Conservation (phyloP, 2,329 filamentous ascomycete species). For the Camillea tinctor region DNA sequence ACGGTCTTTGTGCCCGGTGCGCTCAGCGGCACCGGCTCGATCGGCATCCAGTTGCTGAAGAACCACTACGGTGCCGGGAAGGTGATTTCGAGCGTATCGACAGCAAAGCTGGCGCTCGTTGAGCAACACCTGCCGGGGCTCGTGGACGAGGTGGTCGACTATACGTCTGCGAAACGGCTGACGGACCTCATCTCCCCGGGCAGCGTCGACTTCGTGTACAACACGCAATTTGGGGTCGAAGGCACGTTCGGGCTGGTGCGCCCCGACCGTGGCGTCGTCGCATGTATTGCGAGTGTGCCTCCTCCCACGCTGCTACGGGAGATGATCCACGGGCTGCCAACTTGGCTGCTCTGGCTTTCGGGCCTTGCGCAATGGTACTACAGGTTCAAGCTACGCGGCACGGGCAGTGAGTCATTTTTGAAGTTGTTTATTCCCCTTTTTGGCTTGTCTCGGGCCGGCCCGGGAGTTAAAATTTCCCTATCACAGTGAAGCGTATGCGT, state of each 20-base stretch:
- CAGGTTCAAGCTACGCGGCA: slow-evolving; percentile 42
- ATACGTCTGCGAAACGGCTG: slow-evolving; percentile 40
- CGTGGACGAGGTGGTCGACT: slow-evolving; percentile 53
- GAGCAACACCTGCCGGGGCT: slow-evolving; percentile 41
- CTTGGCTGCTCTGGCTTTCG: slow-evolving; percentile 38
- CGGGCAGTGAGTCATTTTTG: no score
- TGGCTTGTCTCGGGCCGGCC: no score
- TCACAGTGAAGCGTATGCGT: no score
- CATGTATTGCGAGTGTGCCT: slow-evolving; percentile 42
- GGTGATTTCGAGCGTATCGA: slow-evolving; percentile 53
- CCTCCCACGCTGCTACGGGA: slow-evolving; percentile 27
- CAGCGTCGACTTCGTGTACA: slow-evolving; percentile 50
- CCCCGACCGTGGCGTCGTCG: slow-evolving; percentile 36
- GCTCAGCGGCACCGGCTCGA: slow-evolving; percentile 46
- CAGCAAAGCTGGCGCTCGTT: slow-evolving; percentile 47
- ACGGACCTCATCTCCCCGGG: slow-evolving; percentile 37
- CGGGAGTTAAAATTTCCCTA: no score
- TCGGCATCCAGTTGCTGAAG: slow-evolving; percentile 49
- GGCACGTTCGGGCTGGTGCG: slow-evolving; percentile 41
- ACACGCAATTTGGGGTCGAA: slow-evolving; percentile 43
- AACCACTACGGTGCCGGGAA: slow-evolving; percentile 46
- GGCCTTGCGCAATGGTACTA: slow-evolving; percentile 41
- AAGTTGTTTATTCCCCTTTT: no score
- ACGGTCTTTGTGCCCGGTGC: slow-evolving; percentile 52
- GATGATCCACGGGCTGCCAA: slow-evolving; percentile 35